These are phyloP conservation scores for Astragalus glycyphyllos DNA, from an alignment of 306 rosid genomes.

Conservation along the genomic window DNA sequence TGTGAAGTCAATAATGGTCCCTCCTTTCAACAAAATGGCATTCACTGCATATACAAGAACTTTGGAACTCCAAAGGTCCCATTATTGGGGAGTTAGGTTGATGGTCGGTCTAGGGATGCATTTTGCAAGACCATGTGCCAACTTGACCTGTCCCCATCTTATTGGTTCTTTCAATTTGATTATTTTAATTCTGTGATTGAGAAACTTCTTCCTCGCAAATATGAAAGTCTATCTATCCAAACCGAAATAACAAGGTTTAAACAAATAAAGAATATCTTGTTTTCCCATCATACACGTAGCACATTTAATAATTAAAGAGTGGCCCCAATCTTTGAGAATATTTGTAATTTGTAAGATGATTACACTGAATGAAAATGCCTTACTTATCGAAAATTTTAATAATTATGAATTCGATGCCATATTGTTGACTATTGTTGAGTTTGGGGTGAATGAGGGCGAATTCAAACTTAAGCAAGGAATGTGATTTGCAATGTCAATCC, in stretches of 20 bases:
- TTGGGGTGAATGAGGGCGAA: too few relatives aligned
- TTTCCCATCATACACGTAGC: neutral
- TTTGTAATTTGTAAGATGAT: too few relatives aligned
- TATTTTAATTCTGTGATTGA: neutral
- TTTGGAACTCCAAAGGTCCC: slow-evolving; percentile 26
- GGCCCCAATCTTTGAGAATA: too few relatives aligned
- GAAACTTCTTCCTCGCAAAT: neutral
- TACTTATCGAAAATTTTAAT: too few relatives aligned
- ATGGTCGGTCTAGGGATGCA: neutral
- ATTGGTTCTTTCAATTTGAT: neutral
- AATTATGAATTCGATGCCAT: too few relatives aligned
- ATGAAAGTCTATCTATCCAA: neutral
- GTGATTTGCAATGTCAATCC: too few relatives aligned
- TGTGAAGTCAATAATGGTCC: neutral
- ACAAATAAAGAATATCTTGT: too few relatives aligned
- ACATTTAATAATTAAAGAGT: too few relatives aligned
- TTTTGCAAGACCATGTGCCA: neutral
- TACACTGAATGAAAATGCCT: too few relatives aligned
- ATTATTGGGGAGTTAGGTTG: slow-evolving; percentile 30
- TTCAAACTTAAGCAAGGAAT: too few relatives aligned
- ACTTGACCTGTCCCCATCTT: neutral
- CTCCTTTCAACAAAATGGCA: slow-evolving; percentile 18
- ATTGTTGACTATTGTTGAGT: too few relatives aligned
- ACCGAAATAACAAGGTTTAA: neutral
- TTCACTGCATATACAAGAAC: slow-evolving; percentile 5